These are phyloP conservation scores for Coemansia sp. DNA, from an alignment of 192 early-diverging fungal species.

Conservation along the genomic window DNA sequence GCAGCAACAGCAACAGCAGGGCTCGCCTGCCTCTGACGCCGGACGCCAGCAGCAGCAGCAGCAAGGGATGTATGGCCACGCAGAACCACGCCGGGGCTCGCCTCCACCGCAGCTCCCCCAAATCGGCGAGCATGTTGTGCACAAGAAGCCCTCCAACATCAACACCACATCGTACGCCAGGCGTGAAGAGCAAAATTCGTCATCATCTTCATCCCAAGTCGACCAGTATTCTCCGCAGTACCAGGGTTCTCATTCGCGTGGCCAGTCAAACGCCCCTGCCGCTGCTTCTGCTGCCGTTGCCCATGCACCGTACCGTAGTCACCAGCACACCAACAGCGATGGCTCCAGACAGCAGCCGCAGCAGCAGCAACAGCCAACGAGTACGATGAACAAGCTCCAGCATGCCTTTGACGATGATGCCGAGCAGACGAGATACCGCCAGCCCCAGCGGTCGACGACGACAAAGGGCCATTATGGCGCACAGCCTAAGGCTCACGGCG, in stretches of 20 bases:
- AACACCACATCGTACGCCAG: slow-evolving; percentile 22
- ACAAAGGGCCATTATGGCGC: slow-evolving; percentile 34
- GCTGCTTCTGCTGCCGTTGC: slow-evolving; percentile 17
- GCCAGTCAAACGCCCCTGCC: not conserved
- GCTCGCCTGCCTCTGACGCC: slow-evolving; percentile 27
- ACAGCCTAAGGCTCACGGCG: slow-evolving; percentile 26
- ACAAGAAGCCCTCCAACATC: slow-evolving; percentile 40
- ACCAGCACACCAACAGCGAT: slow-evolving; percentile 51
- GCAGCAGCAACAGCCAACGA: slow-evolving; percentile 10
- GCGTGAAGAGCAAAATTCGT: slow-evolving; percentile 17
- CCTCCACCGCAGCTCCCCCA: slow-evolving; percentile 49
- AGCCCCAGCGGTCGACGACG: slow-evolving; percentile 40
- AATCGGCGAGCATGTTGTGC: slow-evolving; percentile 34
- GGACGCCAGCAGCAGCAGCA: slow-evolving; percentile 38
- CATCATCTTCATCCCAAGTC: slow-evolving; percentile 10
- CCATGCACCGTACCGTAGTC: slow-evolving; percentile 43
- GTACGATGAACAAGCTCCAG: slow-evolving; percentile 28
- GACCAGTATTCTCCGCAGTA: slow-evolving; percentile 44
- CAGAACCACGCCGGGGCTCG: slow-evolving; percentile 18
- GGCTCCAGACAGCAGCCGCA: slow-evolving; percentile 22
- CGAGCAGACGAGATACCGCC: slow-evolving; percentile 47
- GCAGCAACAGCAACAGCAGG: slow-evolving; percentile 15
- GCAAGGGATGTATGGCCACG: slow-evolving; percentile 18
- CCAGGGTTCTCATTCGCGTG: slow-evolving; percentile 14
- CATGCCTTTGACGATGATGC: slow-evolving; percentile 44